A percentile compares a stretch with the other conserved stretches of the same genome.
Conservation (phyloP, 495 filamentous ascomycete genomes). For the Talaromyces ruber region DNA sequence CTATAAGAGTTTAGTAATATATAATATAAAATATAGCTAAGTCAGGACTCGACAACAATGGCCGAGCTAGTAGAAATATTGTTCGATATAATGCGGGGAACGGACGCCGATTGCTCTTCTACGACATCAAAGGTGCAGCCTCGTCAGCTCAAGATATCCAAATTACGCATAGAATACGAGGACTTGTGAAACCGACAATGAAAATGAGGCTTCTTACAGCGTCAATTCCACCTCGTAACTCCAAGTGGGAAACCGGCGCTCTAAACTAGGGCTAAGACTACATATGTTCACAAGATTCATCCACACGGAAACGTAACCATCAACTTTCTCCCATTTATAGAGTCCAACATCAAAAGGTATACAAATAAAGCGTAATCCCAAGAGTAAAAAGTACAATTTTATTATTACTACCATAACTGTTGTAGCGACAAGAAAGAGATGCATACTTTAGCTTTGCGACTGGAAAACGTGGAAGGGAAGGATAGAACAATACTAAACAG, state of each 20-base stretch:
- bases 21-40: too few species aligned
- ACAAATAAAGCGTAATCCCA: not conserved
- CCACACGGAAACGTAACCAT: not conserved
- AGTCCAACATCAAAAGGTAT: not conserved
- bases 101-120: too few species aligned
- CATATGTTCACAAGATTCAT: not conserved
- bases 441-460: too few species aligned
- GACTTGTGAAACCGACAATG: constrained; percentile 5
- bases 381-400: not conserved
- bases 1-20: too few species aligned
- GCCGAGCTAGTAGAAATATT: too few species aligned
- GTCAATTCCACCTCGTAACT: constrained; percentile 4
- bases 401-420: not conserved
- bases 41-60: too few species aligned
- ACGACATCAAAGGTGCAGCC: too few species aligned
- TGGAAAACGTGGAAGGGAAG: too few species aligned
- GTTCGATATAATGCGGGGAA: too few species aligned
- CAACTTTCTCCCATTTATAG: not conserved
- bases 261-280: not conserved
- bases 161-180: constrained; percentile 2
- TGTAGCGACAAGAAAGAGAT: too few species aligned
- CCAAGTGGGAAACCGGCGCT: not conserved
- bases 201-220: constrained; percentile 4
- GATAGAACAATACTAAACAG: too few species aligned
- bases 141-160: not conserved